Evolutionary conservation across 2,329 filamentous ascomycete genomes (phyloP), one percentile per base, ranked within the genome.

Genomic region (Neoarthrinium moseri): DNA sequence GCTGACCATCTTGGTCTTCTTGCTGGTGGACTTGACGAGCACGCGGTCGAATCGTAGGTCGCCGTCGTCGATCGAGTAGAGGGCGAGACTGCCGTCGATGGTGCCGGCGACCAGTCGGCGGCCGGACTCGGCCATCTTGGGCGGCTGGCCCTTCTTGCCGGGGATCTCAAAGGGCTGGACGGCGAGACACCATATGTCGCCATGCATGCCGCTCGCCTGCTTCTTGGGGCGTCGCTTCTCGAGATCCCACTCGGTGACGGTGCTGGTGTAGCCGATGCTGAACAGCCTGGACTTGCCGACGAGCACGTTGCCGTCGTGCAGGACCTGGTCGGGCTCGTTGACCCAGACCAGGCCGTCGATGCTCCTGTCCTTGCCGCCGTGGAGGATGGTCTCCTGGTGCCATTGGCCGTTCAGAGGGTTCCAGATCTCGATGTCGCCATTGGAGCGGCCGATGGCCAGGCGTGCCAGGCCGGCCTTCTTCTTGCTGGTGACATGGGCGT

Each of bases 361-460:
- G 60, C 87, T 95, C 53, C 91, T 80, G 57, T 91, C 88, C 58
- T 87, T 85, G 40, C 90, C 91, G 52, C 92, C 91, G 27, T 82
- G 80, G 41, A 97, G 85, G 50, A 91, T 83, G 30, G 83, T 84
- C 72, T 99, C 94, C 65, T 97, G 94, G 53, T 90, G 80, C 94
- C 94, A 99, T 51, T 78, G 74, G 13, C 89, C 89, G 53, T 81
- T 81, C 44, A 84, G 72, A 3, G 92, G 91, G 66, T 96, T 96
- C 94, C 94, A 99, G 54, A 99, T 91, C 70, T 99, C 94, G 57
- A 99, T 94, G 62, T 96, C 89, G 57, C 94, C 94, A 65, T 97
- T 96, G 48, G 89, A 87, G 55, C 94, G 86, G 49, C 94, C 94
- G 58, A 99, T 81, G 2, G 94, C 94, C 45, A 97, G 80, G 56